Evolutionary conservation across 2,329 filamentous ascomycete species (phyloP).

Genomic region (Penicillium sp.): DNA sequence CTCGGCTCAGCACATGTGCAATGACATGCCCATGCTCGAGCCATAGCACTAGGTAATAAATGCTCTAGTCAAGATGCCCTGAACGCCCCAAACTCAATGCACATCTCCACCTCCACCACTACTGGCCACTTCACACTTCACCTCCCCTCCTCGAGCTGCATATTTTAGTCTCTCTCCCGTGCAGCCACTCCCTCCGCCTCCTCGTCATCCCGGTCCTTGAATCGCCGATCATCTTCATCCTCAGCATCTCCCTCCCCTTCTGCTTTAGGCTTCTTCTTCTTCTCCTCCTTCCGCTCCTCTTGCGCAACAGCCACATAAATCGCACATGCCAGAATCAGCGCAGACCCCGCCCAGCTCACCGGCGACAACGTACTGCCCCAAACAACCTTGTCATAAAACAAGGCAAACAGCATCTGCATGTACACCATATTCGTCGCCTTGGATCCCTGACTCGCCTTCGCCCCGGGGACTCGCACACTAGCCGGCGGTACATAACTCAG

Average conservation of each 20-base stretch:
- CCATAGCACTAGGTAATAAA: not conserved
- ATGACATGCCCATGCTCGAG: not conserved
- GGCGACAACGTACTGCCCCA: slow-evolving; percentile 65
- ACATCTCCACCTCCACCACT: not conserved
- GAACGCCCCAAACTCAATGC: slow-evolving; percentile 20
- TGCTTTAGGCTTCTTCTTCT: not conserved
- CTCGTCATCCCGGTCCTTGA: slow-evolving; percentile 20
- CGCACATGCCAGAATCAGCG: slow-evolving; percentile 68
- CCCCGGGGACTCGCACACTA: slow-evolving; percentile 14
- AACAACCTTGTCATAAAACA: slow-evolving; percentile 67
- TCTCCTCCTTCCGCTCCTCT: slow-evolving; percentile 35
- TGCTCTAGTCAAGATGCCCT: not conserved
- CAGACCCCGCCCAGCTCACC: slow-evolving; percentile 66
- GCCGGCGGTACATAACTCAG: slow-evolving; percentile 72
- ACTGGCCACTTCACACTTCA: not conserved
- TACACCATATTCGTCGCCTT: slow-evolving; percentile 72
- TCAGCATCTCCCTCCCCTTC: not conserved
- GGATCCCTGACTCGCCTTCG: slow-evolving; percentile 37
- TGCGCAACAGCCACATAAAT: slow-evolving; percentile 67
- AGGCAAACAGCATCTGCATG: slow-evolving; percentile 72
- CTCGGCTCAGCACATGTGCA: not conserved
- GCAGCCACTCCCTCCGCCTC: slow-evolving; percentile 12
- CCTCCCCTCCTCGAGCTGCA: not conserved
- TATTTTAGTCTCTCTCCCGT: not conserved
- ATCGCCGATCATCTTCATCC: slow-evolving; percentile 9